These are phyloP conservation scores for Madurella fahalii DNA, from an alignment of 2,329 filamentous ascomycete species.

Conservation along the genomic window DNA sequence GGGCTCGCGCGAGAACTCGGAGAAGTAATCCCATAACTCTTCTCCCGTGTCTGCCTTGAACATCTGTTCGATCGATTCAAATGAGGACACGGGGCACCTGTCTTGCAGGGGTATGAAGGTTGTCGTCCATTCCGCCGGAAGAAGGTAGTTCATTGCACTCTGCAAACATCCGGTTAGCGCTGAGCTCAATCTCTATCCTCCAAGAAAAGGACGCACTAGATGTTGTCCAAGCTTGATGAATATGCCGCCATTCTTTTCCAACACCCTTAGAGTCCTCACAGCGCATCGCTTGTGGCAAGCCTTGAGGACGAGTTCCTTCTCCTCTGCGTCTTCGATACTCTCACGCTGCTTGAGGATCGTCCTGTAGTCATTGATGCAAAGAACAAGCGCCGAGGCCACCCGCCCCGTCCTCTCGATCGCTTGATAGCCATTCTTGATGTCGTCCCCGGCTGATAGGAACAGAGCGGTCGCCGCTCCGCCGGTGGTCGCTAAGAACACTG, in stretches of 20 bases:
- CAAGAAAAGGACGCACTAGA: slow-evolving; percentile 49
- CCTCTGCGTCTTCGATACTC: slow-evolving; percentile 55
- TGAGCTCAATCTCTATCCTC: background rate
- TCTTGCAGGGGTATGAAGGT: slow-evolving; percentile 97
- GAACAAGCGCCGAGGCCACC: slow-evolving; percentile 67
- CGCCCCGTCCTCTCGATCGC: slow-evolving; percentile 73
- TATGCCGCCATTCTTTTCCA: slow-evolving; percentile 96
- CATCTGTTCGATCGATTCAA: slow-evolving; percentile 82
- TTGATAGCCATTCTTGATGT: slow-evolving; percentile 72
- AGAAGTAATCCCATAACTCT: slow-evolving; percentile 77
- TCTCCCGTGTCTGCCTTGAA: slow-evolving; percentile 78
- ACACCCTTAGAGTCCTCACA: slow-evolving; percentile 74
- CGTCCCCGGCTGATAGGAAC: slow-evolving; percentile 47
- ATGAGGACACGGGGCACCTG: slow-evolving; percentile 87
- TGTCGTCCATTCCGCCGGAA: slow-evolving; percentile 87
- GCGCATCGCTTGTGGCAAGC: slow-evolving; percentile 92
- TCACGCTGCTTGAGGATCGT: slow-evolving; percentile 71
- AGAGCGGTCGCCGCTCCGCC: slow-evolving; percentile 48
- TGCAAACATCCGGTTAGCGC: slow-evolving; percentile 34
- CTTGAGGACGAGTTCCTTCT: slow-evolving; percentile 65
- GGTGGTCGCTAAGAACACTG: slow-evolving; percentile 47
- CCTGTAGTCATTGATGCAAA: slow-evolving; percentile 93
- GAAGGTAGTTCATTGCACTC: slow-evolving; percentile 92
- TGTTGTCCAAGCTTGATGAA: slow-evolving; percentile 98
- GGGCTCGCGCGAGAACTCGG: slow-evolving; percentile 72